Base-by-base conservation (phyloP, 345 rosid species). In the Brassica incana region DNA sequence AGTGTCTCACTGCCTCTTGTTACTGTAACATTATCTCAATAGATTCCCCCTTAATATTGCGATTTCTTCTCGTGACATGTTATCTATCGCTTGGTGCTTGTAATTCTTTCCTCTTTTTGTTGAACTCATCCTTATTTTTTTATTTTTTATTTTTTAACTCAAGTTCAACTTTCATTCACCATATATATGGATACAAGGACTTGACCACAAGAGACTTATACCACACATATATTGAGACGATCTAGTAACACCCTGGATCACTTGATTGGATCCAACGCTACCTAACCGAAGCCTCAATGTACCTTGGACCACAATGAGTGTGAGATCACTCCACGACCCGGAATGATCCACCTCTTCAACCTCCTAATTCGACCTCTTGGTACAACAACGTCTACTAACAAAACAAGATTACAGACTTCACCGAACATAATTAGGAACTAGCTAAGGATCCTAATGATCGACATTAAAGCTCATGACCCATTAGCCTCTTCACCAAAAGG, bases 1-100 rank as follows among this genome's bases (percentile, higher is more conserved):
- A 59, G n/a, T 68, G 61, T 40, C 73, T 61, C 65, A 27, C 15
- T 61, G 65, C 32, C 65, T 25, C 58, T 9, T 54, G 56, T 66
- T 56, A 56, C 0, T 10, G 32, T 38, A 38, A 58, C 73, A 67
- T 36, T 8, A 56, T 45, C 11, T 58, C 5, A 40, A 40, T 40
- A 9, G 48, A 40, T 8, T 40, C 12, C 48, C 48, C 45, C 45
- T 9, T 40, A 12, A 40, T 8, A 45, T 45, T 45, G 11, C 5
- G 52, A 45, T 45, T 45, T 50, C 18, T 50, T 50, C 56, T 50
- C 56, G 56, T 50, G 18, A 14, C 56, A 14, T 50, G 56, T 14
- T 14, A 50, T 50, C 56, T 50, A 50, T 50, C 15, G n/a, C n/a
- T 45, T 12, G 52, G 52, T 11, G 52, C 15, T 11, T 11, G 52